Evolutionary conservation across 306 rosid genomes (phyloP), one percentile per base, ranked within the genome.

Genomic region (Quercus gilva): DNA sequence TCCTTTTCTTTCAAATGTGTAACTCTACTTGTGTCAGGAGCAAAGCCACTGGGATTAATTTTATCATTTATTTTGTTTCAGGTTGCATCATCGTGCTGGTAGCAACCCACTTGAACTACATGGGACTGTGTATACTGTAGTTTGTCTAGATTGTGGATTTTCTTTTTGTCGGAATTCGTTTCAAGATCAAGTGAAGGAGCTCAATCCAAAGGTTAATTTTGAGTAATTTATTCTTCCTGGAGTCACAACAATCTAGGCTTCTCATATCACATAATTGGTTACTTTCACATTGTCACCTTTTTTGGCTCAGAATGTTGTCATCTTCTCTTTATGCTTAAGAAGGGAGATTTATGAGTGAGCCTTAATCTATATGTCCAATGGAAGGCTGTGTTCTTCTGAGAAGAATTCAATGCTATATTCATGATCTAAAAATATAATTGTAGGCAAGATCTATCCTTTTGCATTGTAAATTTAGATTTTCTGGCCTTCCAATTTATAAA

Each of bases 51-150:
- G 33, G 56, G 73, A 51, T 68, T 73, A 86, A 81, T 74, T 86
- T 86, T 59, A 75, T 75, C 41, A 53, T 71, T 61, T 77, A 23
- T 83, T 55, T 73, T 78, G 71, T 86, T 82, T 28, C 86, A 92
- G 98, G 89, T 88, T 94, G 81, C 98, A 94, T 88, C 98, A 94
- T 73, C 91, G 90, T 21, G 97, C 98, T 80, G 97, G 98, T 80
- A 92, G 98, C 88, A 81, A 91, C 84, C 97, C 98, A 51, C 89
- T 94, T 73, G 98, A 94, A 82, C 71, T 94, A 82, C 98, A 94
- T 87, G 98, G 98, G 59, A 94, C 97, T 82, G 98, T 94, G 53
- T 92, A 94, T 79, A 80, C 91, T 59, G 97, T 92, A 67, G 74
- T 85, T 70, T 94, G 98, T 87, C 61, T 87, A 81, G 87, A 89